Percentiles rank a stretch among this genome's conserved stretches.
Evolutionary conservation across 23 red algal genomes (phyloP).

Genomic region (Cyanidiococcus yangmingshanensis): DNA sequence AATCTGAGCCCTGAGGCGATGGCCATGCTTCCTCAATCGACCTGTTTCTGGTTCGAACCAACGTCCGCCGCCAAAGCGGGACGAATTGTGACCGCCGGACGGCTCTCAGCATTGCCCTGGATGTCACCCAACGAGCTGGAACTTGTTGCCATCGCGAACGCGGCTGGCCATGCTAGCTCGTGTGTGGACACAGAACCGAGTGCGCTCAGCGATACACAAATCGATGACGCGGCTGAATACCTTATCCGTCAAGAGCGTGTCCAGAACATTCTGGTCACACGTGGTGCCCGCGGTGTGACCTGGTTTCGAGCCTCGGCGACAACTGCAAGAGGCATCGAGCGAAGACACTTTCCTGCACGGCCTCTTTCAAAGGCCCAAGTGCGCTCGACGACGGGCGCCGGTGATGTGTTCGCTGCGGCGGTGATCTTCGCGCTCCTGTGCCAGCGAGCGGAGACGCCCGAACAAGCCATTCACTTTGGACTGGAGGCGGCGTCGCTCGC

Average conservation of each 20-base stretch:
- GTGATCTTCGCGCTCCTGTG: not conserved
- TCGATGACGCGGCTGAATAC: not conserved
- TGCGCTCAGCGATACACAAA: not conserved
- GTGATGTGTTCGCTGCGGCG: conserved; percentile 18
- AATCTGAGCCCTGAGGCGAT: conserved; percentile 3
- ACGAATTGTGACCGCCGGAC: conserved; percentile 22
- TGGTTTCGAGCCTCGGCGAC: not conserved
- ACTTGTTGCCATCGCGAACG: conserved; percentile 24
- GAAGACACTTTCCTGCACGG: not conserved
- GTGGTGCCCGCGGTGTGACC: not conserved
- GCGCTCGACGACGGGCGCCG: conserved; percentile 2
- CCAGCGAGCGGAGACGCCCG: not conserved
- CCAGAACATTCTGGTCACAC: conserved; percentile 18
- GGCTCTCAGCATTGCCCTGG: conserved; percentile 25
- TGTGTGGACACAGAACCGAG: not conserved
- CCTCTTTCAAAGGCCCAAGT: not conserved
- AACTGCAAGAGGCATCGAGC: not conserved
- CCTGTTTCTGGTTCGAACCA: conserved; percentile 43
- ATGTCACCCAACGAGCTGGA: conserved; percentile 52
- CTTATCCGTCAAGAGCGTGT: not conserved
- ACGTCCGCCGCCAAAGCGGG: conserved; percentile 34
- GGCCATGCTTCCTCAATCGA: not conserved
- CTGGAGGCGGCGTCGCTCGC: conserved; percentile 1
- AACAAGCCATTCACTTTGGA: not conserved
- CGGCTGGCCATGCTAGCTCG: not conserved